Conservation (phyloP, 257 asterid genomes). For the Solanum sitiens region DNA sequence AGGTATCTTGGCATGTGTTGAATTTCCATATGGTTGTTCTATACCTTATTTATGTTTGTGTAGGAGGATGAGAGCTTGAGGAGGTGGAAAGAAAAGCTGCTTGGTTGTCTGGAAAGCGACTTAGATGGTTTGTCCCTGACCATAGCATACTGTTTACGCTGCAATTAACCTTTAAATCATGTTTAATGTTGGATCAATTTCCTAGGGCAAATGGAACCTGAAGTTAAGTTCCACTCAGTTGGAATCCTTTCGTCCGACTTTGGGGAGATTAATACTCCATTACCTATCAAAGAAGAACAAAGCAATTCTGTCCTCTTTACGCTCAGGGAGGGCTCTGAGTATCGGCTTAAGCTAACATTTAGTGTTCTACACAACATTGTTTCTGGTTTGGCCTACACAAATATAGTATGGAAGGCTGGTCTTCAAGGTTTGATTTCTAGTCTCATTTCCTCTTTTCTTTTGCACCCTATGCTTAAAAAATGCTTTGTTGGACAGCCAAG, state of each 20-base stretch:
- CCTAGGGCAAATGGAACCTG: conserved; percentile 62
- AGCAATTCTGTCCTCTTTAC: conserved; percentile 36
- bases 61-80: conserved; percentile 76
- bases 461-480: neutral
- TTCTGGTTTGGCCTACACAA: conserved; percentile 65
- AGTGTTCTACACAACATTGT: conserved; percentile 74
- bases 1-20: neutral
- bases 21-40: neutral
- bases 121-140: conserved; percentile 37
- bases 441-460: neutral
- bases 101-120: conserved; percentile 68
- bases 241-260: conserved; percentile 54
- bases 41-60: neutral
- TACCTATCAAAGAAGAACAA: conserved; percentile 38
- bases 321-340: conserved; percentile 59
- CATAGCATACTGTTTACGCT: neutral
- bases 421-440: conserved; percentile 40
- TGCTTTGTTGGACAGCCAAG: neutral
- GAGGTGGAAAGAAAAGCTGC: conserved; percentile 82
- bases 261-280: conserved; percentile 56
- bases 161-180: neutral
- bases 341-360: conserved; percentile 53
- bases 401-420: conserved; percentile 62
- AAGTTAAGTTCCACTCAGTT: conserved; percentile 57
- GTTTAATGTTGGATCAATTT: neutral